These are phyloP conservation scores for Populus hybrid DNA, from an alignment of 441 rosid species.

Conservation along the genomic window DNA sequence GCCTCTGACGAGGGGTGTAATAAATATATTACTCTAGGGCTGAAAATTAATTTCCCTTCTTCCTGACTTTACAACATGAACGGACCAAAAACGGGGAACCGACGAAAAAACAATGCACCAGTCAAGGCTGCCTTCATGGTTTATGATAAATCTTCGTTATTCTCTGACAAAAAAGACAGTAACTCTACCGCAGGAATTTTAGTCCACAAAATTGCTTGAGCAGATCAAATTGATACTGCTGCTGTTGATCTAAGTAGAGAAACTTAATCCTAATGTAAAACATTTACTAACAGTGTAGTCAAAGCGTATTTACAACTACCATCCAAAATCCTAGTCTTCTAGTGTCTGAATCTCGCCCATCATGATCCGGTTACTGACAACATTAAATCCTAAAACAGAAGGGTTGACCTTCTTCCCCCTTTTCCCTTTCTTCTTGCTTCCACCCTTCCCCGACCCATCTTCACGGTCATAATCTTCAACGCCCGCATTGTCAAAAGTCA, in stretches of 20 bases:
- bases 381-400: conserved; percentile 80
- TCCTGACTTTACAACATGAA: not conserved
- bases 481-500: conserved; percentile 42
- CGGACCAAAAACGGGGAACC: not conserved
- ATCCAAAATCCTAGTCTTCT: conserved; percentile 54
- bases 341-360: conserved; percentile 96
- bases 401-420: conserved; percentile 92
- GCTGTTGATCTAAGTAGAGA: conserved; percentile 23
- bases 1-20: too few relatives aligned
- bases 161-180: conserved; percentile 4
- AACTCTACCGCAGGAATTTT: conserved; percentile 18
- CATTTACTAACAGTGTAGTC: conserved; percentile 31
- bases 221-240: conserved; percentile 36
- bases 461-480: conserved; percentile 25
- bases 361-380: conserved; percentile 96
- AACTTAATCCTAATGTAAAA: conserved; percentile 27
- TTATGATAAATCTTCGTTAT: not conserved
- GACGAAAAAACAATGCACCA: not conserved
- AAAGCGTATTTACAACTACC: conserved; percentile 47
- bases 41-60: too few relatives aligned
- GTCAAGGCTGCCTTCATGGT: not conserved
- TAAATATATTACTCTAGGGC: too few relatives aligned
- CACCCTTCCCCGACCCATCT: conserved; percentile 67
- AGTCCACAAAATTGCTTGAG: conserved; percentile 49
- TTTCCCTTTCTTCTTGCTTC: conserved; percentile 79